Evolutionary conservation across 305 asterid species (phyloP), one percentile per base, ranked within the genome.

Genomic region (Fraxinus paxiana): DNA sequence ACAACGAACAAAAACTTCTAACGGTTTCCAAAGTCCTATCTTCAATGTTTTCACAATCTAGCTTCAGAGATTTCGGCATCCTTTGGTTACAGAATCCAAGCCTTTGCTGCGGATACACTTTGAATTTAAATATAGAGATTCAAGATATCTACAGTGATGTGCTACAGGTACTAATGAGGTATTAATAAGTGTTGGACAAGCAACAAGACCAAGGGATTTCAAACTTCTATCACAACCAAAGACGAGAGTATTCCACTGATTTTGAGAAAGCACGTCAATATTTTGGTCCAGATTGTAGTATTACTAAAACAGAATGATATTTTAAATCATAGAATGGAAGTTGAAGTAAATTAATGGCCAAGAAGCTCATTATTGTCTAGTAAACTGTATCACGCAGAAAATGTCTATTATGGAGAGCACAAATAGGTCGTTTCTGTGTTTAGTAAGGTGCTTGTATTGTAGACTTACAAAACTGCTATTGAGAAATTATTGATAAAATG

Each of bases 331-430:
- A 31, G 5, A 31, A 31, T 31, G 34, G 34, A 31, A 31, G 34
- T 31, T 31, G 34, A 31, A 31, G 34, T 31, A 31, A 31, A 31
- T 31, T 31, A 3, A 31, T 31, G 34, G 69, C 79, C 73, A 75
- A 89, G 85, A 83, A 89, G 83, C 82, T 87, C 86, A 63, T 91
- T 90, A 85, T 90, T 90, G 87, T 93, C 96, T 41, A 91, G 87
- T 84, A 92, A 85, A 77, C 97, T 92, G 84, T 81, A 83, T 76
- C 56, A 85, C 54, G 30, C 1, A 41, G 2, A 71, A 24, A 59
- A 34, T 56, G 75, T 37, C 69, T 1, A 48, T 28, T 4, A 35
- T 77, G 51, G 83, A 79, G 70, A 80, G 43, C 51, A 72, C 51
- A 30, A 67, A 65, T 82, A 26, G 24, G 2, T 17, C 8, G 54